These are phyloP conservation scores for Pseudogymnoascus destructans DNA, from an alignment of 2,329 filamentous ascomycete species.

Conservation along the genomic window DNA sequence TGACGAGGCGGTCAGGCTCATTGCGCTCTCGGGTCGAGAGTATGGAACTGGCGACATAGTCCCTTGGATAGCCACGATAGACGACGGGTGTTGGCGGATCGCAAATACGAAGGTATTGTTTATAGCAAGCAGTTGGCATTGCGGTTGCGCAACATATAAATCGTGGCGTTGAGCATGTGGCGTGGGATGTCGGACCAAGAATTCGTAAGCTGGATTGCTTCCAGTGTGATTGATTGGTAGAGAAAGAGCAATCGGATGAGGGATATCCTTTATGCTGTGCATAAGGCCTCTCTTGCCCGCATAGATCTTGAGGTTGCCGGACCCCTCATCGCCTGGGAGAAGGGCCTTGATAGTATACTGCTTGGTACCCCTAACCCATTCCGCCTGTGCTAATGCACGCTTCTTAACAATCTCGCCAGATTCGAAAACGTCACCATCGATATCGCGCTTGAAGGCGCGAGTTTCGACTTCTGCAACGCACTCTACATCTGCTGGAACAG, in stretches of 20 bases:
- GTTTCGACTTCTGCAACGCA: slow-evolving; percentile 86
- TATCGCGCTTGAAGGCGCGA: slow-evolving; percentile 63
- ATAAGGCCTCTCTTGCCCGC: slow-evolving; percentile 89
- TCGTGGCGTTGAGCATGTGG: slow-evolving; percentile 96
- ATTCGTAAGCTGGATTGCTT: slow-evolving; percentile 88
- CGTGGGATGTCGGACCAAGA: slow-evolving; percentile 83
- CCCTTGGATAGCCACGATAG: slow-evolving; percentile 29
- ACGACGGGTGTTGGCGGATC: slow-evolving; percentile 80
- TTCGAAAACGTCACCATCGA: slow-evolving; percentile 86
- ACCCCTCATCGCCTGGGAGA: slow-evolving; percentile 81
- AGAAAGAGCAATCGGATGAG: slow-evolving; percentile 77
- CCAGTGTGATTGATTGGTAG: slow-evolving; percentile 84
- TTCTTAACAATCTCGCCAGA: slow-evolving; percentile 79
- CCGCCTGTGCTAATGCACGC: slow-evolving; percentile 75
- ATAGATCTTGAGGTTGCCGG: slow-evolving; percentile 79
- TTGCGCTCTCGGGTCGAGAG: slow-evolving; percentile 44
- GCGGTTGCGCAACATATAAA: slow-evolving; percentile 90
- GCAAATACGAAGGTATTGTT: slow-evolving; percentile 98
- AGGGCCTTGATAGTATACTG: slow-evolving; percentile 88
- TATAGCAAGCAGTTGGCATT: slow-evolving; percentile 73
- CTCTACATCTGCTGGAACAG: slow-evolving; percentile 81
- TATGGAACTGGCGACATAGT: slow-evolving; percentile 43
- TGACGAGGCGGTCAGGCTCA: slow-evolving; percentile 50
- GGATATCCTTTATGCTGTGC: slow-evolving; percentile 95
- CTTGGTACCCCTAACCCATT: slow-evolving; percentile 80